A percentile compares a stretch with the other conserved stretches of the same genome.
Evolutionary conservation across 2,329 filamentous ascomycete genomes (phyloP).

Genomic region (Podosphaera fusca): DNA sequence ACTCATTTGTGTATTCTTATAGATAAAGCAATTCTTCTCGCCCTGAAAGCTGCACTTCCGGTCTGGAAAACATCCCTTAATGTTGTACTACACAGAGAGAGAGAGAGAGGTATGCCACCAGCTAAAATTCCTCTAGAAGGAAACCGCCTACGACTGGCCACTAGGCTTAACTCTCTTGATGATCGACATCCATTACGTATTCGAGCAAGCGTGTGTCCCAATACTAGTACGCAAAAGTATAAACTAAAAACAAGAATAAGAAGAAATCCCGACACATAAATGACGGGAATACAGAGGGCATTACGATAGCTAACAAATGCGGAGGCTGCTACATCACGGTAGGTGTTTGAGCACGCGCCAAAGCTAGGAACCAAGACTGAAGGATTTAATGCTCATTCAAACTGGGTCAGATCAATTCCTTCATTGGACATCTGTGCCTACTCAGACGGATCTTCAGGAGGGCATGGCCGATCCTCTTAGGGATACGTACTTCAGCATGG

Average conservation of each 20-base stretch:
- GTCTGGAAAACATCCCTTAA: no score
- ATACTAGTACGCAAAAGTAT: neutral
- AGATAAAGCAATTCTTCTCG: no score
- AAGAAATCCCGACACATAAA: neutral
- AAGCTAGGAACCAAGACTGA: neutral
- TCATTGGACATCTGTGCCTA: neutral
- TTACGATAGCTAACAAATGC: neutral
- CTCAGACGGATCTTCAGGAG: neutral
- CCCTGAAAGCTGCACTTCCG: no score
- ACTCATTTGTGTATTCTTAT: no score
- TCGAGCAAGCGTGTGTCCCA: neutral
- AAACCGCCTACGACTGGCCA: neutral
- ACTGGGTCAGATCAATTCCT: neutral
- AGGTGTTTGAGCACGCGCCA: neutral
- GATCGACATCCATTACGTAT: neutral
- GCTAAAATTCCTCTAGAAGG: neutral
- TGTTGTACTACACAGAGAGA: no score
- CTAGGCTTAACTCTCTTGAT: no score
- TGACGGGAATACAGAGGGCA: neutral
- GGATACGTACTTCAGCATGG: no score
- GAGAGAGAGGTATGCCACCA: neutral
- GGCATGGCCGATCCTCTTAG: no score
- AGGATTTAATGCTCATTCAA: neutral
- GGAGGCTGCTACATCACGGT: neutral
- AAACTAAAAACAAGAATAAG: neutral